Conservation (phyloP, 176 grass and related monocot species). For the Oryza australiensis region DNA sequence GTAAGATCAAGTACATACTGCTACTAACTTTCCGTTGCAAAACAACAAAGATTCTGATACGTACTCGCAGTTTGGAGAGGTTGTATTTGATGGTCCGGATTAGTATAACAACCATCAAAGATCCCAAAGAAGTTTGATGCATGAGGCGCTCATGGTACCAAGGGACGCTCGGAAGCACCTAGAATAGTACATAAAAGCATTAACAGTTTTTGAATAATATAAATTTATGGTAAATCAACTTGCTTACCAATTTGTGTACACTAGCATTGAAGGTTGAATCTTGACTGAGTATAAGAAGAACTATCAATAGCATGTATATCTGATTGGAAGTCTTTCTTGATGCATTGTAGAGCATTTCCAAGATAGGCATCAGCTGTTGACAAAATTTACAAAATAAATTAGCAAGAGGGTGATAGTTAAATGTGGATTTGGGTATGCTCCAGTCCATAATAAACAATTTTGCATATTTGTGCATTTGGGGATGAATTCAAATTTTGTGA, state of each 20-base stretch:
- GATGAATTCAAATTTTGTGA: background rate
- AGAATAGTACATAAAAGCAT: slow-evolving; percentile 4
- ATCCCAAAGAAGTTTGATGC: slow-evolving; percentile 90
- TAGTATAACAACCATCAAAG: slow-evolving; percentile 93
- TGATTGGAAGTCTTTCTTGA: slow-evolving; percentile 96
- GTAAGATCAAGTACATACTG: background rate
- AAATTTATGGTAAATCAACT: slow-evolving; percentile 32
- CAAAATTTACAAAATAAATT: slow-evolving; percentile 23
- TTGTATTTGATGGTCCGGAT: slow-evolving; percentile 99
- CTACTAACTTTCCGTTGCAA: background rate
- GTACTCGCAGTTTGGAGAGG: slow-evolving; percentile 92
- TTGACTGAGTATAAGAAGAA: slow-evolving; percentile 99
- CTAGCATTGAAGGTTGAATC: slow-evolving; percentile 99
- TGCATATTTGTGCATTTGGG: background rate
- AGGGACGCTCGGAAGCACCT: slow-evolving; percentile 86
- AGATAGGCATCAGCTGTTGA: slow-evolving; percentile 84
- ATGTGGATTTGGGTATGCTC: background rate
- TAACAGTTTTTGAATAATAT: slow-evolving; percentile 31
- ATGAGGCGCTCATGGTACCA: slow-evolving; percentile 98
- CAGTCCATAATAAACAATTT: background rate
- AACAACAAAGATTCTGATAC: slow-evolving; percentile 38
- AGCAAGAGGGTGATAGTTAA: background rate
- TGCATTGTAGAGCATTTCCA: slow-evolving; percentile 98
- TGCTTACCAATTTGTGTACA: slow-evolving; percentile 91
- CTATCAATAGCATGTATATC: slow-evolving; percentile 97